Base-by-base conservation (phyloP, 2,329 filamentous ascomycete genomes). In the Waltergamsia citrina region DNA sequence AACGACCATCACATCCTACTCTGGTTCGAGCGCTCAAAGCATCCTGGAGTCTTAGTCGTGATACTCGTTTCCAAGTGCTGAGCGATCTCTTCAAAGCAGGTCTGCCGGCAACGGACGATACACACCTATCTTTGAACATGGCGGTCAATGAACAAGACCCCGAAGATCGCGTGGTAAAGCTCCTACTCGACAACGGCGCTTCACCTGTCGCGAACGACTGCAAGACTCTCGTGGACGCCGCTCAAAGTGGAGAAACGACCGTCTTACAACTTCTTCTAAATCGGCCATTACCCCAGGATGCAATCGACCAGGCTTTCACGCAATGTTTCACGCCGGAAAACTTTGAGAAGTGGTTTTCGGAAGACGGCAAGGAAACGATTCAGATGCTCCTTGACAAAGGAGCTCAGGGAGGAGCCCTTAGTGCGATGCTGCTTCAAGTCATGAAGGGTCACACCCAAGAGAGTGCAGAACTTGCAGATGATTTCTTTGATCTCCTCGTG, bases 81-180 rank as follows among this genome's bases (percentile, higher is more conserved):
- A 48, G 57, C 11, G 66, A 67, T 56, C 53, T 77, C 4, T 65
- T 76, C 37, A 57, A 61, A 16, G 71, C 69, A 2, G 70, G 69
- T 0, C 53, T 74, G 32, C 51, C 59, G 1, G 54, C 59, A 1
- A 60, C 58, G 0, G 65, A 67, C n/a, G 64, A 71, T 12, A 48
- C 76, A 1, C 62, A 76, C 41, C 56, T 64, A 6, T 58, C 63
- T 0, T 50, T 77, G 14, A 63, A 65, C 40, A 63, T 67, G 35
- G 69, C 65, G 0, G 60, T 76, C 7, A 70, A 67, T n/a, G 65
- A 70, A 40, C 60, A 72, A 15, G 59, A 69, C 7, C 59, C 62
- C 0, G 69, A 72, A 29, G 53, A 65, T 23, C 53, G 60, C 3
- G 53, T 63, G 3, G 58, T 74, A 3, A 55, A 59, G 25, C 49